Percentiles rank a stretch among this genome's conserved stretches.
Conservation (phyloP, 1,139 yeast genomes). For the Suhomyces kunorum region DNA sequence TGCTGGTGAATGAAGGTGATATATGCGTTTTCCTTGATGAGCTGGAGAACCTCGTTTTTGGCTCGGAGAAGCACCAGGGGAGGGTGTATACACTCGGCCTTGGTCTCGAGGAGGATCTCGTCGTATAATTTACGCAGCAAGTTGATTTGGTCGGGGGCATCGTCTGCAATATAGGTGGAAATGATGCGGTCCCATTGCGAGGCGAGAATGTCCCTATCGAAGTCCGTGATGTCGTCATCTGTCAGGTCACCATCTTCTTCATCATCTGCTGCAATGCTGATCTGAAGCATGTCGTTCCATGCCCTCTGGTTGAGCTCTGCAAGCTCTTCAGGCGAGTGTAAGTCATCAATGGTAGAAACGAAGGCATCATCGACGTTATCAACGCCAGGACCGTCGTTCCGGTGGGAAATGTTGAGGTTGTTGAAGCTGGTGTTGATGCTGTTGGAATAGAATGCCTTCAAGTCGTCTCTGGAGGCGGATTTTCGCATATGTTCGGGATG, state of each 20-base stretch:
- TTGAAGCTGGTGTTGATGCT: constrained; percentile 13
- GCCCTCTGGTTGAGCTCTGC: constrained; percentile 14
- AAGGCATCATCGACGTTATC: constrained; percentile 21
- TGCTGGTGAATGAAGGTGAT: constrained; percentile 12
- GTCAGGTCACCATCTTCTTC: constrained; percentile 13
- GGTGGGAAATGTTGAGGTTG: constrained; percentile 7
- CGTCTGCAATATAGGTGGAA: constrained; percentile 27
- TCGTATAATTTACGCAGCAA: constrained; percentile 38
- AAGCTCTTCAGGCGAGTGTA: constrained; percentile 19
- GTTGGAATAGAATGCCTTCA: constrained; percentile 12
- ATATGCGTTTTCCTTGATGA: constrained; percentile 50
- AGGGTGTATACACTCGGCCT: constrained; percentile 32
- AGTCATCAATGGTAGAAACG: constrained; percentile 38
- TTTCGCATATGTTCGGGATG: constrained; percentile 4
- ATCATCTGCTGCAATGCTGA: constrained; percentile 23
- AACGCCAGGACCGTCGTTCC: neutral
- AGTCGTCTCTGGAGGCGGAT: constrained; percentile 11
- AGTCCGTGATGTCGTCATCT: constrained; percentile 9
- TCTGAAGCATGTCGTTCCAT: constrained; percentile 34
- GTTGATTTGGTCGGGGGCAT: constrained; percentile 49
- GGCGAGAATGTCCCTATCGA: constrained; percentile 19
- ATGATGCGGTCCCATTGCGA: constrained; percentile 36
- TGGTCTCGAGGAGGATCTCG: constrained; percentile 33
- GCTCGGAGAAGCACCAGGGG: constrained; percentile 45
- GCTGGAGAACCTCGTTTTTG: constrained; percentile 42